A percentile compares a stretch with the other conserved stretches of the same genome.
Evolutionary conservation across 257 asterid species (phyloP).

Genomic region (Scutellaria barbata): DNA sequence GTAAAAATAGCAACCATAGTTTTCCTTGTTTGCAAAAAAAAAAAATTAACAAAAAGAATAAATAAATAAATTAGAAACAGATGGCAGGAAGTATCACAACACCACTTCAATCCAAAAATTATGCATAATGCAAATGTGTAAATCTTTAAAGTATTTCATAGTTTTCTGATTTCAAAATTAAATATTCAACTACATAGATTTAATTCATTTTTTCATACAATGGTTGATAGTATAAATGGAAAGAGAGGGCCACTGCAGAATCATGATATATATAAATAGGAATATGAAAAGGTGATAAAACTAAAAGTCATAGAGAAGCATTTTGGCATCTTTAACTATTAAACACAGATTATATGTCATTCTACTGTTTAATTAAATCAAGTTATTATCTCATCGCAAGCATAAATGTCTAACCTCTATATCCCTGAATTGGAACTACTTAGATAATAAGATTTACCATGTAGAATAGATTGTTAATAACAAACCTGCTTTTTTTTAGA

Average conservation of each 20-base stretch:
- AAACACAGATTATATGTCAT: neutral
- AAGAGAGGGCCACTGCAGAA: neutral
- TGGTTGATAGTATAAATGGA: neutral
- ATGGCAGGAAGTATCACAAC: slow-evolving; percentile 4
- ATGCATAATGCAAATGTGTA: neutral
- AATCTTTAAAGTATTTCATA: neutral
- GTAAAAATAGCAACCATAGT: neutral
- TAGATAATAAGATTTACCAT: slow-evolving; percentile 4
- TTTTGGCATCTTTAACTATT: slow-evolving; percentile 1
- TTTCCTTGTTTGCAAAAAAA: slow-evolving; percentile 43
- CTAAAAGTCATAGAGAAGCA: neutral
- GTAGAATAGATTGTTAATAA: neutral
- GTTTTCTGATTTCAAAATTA: slow-evolving; percentile 5
- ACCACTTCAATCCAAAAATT: neutral
- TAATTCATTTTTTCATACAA: neutral
- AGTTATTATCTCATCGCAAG: neutral
- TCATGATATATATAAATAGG: neutral
- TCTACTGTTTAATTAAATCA: neutral
- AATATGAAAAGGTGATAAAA: neutral
- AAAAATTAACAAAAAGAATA: slow-evolving; percentile 20
- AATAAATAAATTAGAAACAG: neutral
- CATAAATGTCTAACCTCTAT: neutral
- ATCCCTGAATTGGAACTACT: slow-evolving; percentile 1
- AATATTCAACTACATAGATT: neutral
- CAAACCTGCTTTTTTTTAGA: slow-evolving; percentile 67